These are phyloP conservation scores for Penicillium cinerascens DNA, from an alignment of 495 filamentous ascomycete genomes.

Conservation along the genomic window DNA sequence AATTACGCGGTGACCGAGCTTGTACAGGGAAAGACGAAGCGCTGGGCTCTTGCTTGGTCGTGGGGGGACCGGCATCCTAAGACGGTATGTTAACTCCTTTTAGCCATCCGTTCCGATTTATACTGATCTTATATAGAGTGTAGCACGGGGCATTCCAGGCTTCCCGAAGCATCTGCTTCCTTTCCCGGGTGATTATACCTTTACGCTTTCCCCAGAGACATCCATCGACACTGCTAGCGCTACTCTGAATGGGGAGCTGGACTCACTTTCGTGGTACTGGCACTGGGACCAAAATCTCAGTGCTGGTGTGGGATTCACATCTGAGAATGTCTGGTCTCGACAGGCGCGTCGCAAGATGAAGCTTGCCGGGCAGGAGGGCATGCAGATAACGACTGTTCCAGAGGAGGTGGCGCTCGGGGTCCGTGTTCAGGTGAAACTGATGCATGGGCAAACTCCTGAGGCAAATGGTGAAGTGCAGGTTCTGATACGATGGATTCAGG, in stretches of 20 bases:
- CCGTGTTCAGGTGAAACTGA: conserved; percentile 37
- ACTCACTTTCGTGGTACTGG: conserved; percentile 49
- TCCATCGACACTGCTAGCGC: conserved; percentile 27
- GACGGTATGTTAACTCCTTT: conserved; percentile 37
- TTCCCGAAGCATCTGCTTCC: conserved; percentile 59
- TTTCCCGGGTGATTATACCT: conserved; percentile 54
- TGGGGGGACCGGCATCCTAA: conserved; percentile 66
- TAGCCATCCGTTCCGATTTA: background rate
- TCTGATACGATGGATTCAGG: conserved; percentile 69
- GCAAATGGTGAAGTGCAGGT: conserved; percentile 31
- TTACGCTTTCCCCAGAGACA: conserved; percentile 31
- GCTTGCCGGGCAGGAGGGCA: conserved; percentile 16
- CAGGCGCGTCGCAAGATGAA: conserved; percentile 57
- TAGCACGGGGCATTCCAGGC: conserved; percentile 53
- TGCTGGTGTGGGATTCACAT: conserved; percentile 53
- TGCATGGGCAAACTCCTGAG: conserved; percentile 18
- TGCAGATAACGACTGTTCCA: conserved; percentile 25
- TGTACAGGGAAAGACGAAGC: conserved; percentile 71
- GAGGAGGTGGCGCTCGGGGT: conserved; percentile 41
- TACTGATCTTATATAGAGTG: conserved; percentile 32
- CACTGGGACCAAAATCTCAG: conserved; percentile 40
- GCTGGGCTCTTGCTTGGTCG: conserved; percentile 90
- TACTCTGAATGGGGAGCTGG: conserved; percentile 39
- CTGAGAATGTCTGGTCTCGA: conserved; percentile 70
- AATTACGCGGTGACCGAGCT: conserved; percentile 87